Percentiles rank a stretch among this genome's conserved stretches.
Evolutionary conservation across 768 basidiomycete species (phyloP).

Genomic region (Suillus plorans): DNA sequence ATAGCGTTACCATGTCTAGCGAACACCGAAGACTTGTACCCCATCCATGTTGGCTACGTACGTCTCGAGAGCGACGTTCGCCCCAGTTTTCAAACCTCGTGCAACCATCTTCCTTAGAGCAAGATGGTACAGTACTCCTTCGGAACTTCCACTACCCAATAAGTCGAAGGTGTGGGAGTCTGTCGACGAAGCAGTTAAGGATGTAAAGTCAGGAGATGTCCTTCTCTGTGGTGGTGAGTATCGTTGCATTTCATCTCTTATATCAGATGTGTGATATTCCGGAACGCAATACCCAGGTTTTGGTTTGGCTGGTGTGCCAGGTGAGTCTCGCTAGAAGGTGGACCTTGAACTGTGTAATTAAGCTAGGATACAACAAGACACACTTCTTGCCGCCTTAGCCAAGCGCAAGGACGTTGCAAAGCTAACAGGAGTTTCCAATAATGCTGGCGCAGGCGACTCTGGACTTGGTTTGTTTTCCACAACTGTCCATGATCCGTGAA

Average conservation of each 20-base stretch:
- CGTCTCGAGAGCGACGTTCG: slow-evolving; percentile 14
- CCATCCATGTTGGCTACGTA: slow-evolving; percentile 23
- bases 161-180: slow-evolving; percentile 76
- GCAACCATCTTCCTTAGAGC: slow-evolving; percentile 14
- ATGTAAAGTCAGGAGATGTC: slow-evolving; percentile 76
- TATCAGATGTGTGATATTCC: neutral
- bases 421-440: slow-evolving; percentile 86
- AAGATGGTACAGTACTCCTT: slow-evolving; percentile 24
- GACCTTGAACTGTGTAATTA: no score
- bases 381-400: slow-evolving; percentile 74
- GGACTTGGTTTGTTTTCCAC: slow-evolving; percentile 56
- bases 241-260: slow-evolving; percentile 7
- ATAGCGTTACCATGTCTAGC: neutral
- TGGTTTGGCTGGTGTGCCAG: slow-evolving; percentile 86
- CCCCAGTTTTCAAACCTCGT: slow-evolving; percentile 19
- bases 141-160: slow-evolving; percentile 30
- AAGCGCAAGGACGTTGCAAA: slow-evolving; percentile 71
- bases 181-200: slow-evolving; percentile 80
- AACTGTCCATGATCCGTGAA: neutral
- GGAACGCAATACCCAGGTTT: slow-evolving; percentile 56
- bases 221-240: slow-evolving; percentile 79
- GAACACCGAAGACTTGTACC: neutral
- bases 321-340: slow-evolving; percentile 35
- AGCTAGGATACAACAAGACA: slow-evolving; percentile 49
- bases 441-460: slow-evolving; percentile 69